Conservation (phyloP, 345 rosid species). For the Euphorbia pulcherrima region DNA sequence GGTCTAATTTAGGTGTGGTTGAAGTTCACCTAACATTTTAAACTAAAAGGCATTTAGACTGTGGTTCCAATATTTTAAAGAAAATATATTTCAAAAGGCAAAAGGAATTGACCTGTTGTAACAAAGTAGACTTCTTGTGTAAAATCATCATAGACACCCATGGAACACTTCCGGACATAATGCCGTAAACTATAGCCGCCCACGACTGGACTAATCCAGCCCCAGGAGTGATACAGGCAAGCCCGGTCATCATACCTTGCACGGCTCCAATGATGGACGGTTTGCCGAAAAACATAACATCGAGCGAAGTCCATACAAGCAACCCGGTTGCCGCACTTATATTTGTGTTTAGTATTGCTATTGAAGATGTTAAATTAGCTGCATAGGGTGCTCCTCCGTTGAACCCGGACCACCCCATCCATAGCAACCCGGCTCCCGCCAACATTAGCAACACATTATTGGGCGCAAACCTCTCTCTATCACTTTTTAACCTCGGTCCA, state of each 20-base stretch:
- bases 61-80: not conserved
- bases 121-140: conserved; percentile 60
- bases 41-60: not conserved
- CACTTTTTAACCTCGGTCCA: conserved; percentile 74
- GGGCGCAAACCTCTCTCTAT: conserved; percentile 87
- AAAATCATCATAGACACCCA: conserved; percentile 97
- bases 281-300: conserved; percentile 75
- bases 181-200: conserved; percentile 82
- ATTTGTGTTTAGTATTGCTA: conserved; percentile 79
- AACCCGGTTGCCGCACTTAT: conserved; percentile 85
- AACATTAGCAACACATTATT: conserved; percentile 87
- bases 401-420: conserved; percentile 99
- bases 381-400: conserved; percentile 95
- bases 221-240: conserved; percentile 84
- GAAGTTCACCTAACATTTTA: not conserved
- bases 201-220: conserved; percentile 89
- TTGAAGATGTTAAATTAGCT: conserved; percentile 60
- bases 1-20: not conserved
- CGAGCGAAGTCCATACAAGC: conserved; percentile 83
- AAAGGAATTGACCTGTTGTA: conserved; percentile 49
- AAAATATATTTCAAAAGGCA: not conserved
- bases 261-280: conserved; percentile 93
- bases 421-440: conserved; percentile 86
- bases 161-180: conserved; percentile 74
- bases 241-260: conserved; percentile 93